Evolutionary conservation across 129 eudicot genomes (phyloP), one percentile per base, ranked within the genome.

Genomic region (Solidago caesia): DNA sequence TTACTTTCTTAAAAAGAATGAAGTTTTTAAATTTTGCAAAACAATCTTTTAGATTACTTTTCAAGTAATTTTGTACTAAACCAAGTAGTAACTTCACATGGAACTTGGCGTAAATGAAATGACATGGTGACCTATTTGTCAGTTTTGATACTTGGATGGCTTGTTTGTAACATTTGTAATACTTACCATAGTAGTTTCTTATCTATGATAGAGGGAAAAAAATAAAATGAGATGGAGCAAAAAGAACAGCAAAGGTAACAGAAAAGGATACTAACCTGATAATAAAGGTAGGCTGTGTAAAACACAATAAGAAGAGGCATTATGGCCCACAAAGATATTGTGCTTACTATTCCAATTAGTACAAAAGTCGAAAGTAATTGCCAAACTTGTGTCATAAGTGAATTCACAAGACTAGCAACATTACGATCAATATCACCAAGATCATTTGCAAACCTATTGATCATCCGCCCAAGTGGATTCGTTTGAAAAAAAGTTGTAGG

Each of bases 401-500:
- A 84, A 84, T 87, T 88, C 14, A 71, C 96, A 48, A 46, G 80
- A 29, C 63, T 72, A 39, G 99, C 99, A 77, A 94, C 97, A 85
- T 78, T 87, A 41, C 99, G 85, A 74, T 94, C 99, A 46, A 94
- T 87, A 46, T 94, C 99, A 66, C 99, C 94, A 9, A 88, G 80
- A 81, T 94, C 99, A 81, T 94, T 94, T 29, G 99, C 87, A 80
- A 94, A 91, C 75, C 99, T 87, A 76, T 94, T 94, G 82, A 94
- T 91, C 71, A 94, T 85, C 74, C 99, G 81, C 64, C 99, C 99
- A 60, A 87, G 65, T 45, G 97, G 99, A 82, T 91, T 94, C 14
- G 99, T 89, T 76, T 94, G 96, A 27, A 94, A 94, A 75, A 94
- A 91, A 6, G 89, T 84, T 90, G 92, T 94, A 16, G 99, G 99